Evolutionary conservation across 768 basidiomycete genomes (phyloP).

Genomic region (Leccinum variicolor): DNA sequence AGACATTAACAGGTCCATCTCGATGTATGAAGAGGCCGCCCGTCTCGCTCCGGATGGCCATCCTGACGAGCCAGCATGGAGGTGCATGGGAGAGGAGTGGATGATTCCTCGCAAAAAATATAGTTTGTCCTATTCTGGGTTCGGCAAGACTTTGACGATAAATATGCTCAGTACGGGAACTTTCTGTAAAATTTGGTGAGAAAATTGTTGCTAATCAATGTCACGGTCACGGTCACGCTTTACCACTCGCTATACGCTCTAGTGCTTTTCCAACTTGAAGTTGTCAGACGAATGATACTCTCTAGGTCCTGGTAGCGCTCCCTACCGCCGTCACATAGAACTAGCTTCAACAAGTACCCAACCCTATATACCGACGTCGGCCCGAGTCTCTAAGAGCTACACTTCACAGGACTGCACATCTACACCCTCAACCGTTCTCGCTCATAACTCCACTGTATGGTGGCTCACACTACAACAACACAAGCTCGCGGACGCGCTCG

Average conservation of each 20-base stretch:
- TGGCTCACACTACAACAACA: background rate
- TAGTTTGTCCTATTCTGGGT: no score
- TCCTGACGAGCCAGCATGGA: background rate
- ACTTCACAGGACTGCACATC: background rate
- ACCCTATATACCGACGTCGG: background rate
- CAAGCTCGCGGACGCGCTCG: background rate
- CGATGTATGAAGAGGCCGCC: background rate
- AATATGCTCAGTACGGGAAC: no score
- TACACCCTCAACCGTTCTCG: background rate
- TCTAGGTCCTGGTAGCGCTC: background rate
- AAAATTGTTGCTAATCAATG: no score
- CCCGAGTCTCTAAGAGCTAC: background rate
- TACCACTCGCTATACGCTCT: no score
- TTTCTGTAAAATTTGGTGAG: no score
- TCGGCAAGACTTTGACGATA: no score
- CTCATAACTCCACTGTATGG: background rate
- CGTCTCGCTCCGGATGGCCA: background rate
- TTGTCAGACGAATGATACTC: no score
- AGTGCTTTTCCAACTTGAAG: no score
- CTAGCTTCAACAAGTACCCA: background rate
- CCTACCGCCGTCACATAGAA: background rate
- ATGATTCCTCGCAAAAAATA: no score
- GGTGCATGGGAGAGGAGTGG: background rate
- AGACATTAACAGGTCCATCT: background rate
- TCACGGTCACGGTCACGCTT: no score